Conservation (phyloP, 1,284 basidiomycete species). For the Pulchroboletus neoregius region DNA sequence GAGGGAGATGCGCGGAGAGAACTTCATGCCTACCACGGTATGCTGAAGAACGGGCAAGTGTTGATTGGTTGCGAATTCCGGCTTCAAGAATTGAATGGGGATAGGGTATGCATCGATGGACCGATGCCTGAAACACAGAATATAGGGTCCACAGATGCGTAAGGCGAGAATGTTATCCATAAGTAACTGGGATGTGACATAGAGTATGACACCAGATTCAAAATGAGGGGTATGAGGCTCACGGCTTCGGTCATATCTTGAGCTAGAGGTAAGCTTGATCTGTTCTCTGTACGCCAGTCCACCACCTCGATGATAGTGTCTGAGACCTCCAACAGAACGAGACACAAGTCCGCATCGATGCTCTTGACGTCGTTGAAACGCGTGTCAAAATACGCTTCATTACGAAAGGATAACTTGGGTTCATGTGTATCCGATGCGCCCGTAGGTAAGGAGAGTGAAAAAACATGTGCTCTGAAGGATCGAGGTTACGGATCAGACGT, state of each 20-base stretch:
- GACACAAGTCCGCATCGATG: slow-evolving; percentile 19
- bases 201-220: neutral
- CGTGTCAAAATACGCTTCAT: slow-evolving; percentile 7
- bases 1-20: slow-evolving; percentile 40
- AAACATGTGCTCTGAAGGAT: slow-evolving; percentile 9
- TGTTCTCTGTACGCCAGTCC: slow-evolving; percentile 18
- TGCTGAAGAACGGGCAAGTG: slow-evolving; percentile 22
- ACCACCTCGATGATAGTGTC: slow-evolving; percentile 12
- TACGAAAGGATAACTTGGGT: slow-evolving; percentile 2
- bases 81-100: neutral
- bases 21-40: slow-evolving; percentile 29
- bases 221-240: neutral
- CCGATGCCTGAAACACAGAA: slow-evolving; percentile 46
- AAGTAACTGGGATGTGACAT: slow-evolving; percentile 31
- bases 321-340: slow-evolving; percentile 5
- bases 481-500: neutral
- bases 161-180: slow-evolving; percentile 39
- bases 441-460: slow-evolving; percentile 5
- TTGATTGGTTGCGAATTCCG: neutral
- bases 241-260: slow-evolving; percentile 4
- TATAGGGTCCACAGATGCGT: slow-evolving; percentile 41
- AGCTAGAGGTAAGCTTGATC: slow-evolving; percentile 1
- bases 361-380: neutral
- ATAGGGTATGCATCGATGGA: slow-evolving; percentile 47
- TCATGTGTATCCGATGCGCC: neutral